A percentile compares a stretch with the other conserved stretches of the same genome.
phyloP scores from a whole-genome alignment of 139 green algal genomes.

The Chlorella sp. region DNA sequence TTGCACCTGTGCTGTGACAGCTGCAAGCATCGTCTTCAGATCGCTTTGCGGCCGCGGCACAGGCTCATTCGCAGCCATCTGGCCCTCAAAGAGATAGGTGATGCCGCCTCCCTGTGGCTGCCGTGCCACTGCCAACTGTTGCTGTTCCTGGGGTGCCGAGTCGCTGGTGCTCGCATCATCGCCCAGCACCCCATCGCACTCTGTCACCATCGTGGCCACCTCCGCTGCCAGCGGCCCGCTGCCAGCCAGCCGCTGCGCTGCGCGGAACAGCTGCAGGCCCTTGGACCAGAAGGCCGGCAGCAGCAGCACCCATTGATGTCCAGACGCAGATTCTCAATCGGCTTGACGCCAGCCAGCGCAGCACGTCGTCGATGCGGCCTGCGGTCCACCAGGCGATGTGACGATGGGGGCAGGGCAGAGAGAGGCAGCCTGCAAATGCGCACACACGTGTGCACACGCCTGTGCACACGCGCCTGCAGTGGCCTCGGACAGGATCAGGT shows the following conservation, averaged over 20 bases:
- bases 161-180: neutral
- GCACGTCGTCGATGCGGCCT: too few relatives aligned
- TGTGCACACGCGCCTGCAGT: too few relatives aligned
- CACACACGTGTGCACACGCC: too few relatives aligned
- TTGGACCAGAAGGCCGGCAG: conserved; percentile 17
- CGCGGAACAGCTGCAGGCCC: conserved; percentile 21
- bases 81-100: conserved; percentile 35
- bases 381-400: too few relatives aligned
- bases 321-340: too few relatives aligned
- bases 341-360: too few relatives aligned
- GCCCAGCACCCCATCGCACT: conserved; percentile 1
- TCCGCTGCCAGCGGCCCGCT: neutral
- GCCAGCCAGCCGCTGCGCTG: neutral
- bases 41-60: neutral
- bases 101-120: too few relatives aligned
- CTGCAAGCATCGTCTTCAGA: neutral
- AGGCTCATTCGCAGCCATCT: conserved; percentile 2
- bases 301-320: too few relatives aligned
- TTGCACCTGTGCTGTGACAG: too few relatives aligned
- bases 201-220: neutral
- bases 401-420: too few relatives aligned
- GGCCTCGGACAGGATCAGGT: too few relatives aligned
- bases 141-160: neutral
- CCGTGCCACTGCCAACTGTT: neutral
- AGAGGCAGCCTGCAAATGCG: too few relatives aligned